Percentiles rank a stretch among this genome's conserved stretches.
Evolutionary conservation across 345 rosid species (phyloP).

Genomic region (Trapa bicornis): DNA sequence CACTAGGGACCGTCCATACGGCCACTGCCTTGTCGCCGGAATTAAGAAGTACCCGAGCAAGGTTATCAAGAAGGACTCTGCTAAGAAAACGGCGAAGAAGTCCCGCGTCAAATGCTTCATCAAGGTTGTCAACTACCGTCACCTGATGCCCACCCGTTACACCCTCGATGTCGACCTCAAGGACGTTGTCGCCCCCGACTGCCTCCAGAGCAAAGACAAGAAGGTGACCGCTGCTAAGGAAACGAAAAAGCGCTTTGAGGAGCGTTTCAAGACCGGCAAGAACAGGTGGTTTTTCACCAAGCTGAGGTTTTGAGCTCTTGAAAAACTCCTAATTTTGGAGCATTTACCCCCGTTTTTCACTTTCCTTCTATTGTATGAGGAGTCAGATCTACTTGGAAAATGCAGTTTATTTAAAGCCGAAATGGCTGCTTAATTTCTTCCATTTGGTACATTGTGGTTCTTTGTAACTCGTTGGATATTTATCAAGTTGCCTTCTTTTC

Average conservation of each 20-base stretch:
- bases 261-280: slow-evolving; percentile 4
- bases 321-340: not conserved
- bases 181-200: not conserved
- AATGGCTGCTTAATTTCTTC: too few species aligned
- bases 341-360: not conserved
- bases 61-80: slow-evolving; percentile 1
- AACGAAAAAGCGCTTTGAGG: slow-evolving; percentile 5
- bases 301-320: slow-evolving; percentile 2
- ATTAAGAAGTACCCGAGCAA: slow-evolving; percentile 4
- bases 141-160: slow-evolving; percentile 9
- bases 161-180: slow-evolving; percentile 6
- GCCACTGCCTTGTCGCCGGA: slow-evolving; percentile 7
- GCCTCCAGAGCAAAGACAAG: slow-evolving; percentile 9
- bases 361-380: not conserved
- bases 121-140: slow-evolving; percentile 5
- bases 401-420: not conserved
- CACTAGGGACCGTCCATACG: slow-evolving; percentile 1
- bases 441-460: too few species aligned
- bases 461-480: too few species aligned
- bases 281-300: slow-evolving; percentile 4
- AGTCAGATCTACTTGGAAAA: not conserved
- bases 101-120: slow-evolving; percentile 7
- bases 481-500: too few species aligned
- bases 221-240: slow-evolving; percentile 5
- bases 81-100: slow-evolving; percentile 5